Evolutionary conservation across 805 yeast species (phyloP), one percentile per base, ranked within the genome.

Genomic region (Ogataea pilisensis): DNA sequence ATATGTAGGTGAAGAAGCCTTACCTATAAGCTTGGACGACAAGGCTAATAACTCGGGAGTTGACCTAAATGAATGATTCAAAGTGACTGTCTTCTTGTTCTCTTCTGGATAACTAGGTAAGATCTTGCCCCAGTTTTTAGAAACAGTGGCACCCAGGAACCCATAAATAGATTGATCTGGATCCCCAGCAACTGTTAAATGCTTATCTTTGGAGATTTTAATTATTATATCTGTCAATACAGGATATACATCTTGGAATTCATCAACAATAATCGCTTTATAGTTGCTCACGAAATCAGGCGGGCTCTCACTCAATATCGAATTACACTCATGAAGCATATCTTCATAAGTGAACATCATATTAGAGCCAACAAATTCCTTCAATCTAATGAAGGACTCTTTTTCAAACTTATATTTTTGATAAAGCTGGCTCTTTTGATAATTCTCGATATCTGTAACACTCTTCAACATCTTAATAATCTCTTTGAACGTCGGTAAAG

Each of bases 141-240:
- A 38, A 7, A 51, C 49, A 6, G 54, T 64, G 0, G 81, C 67
- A 0, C 87, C 86, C 31, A 82, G 54, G 54, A 85, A 85, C 22
- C 70, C 79, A 55, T 81, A 85, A 22, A 85, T 80, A 38, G 84
- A 72, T 59, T 85, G 91, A 54, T 78, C 70, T 1, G 79, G 75
- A 59, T 85, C 91, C 1, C 90, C 90, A 4, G 88, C 82, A 16
- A 84, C 57, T 2, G 82, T 72, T 27, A 85, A 51, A 55, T 84
- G 89, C 39, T 75, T 70, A 2, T 51, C 49, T 7, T 43, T 43
- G 0, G 69, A 47, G 2, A 76, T 60, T 1, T 66, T 54, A 4
- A 58, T 53, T 4, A 81, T 60, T 2, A 83, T 55, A 16, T 68
- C 66, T 20, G 75, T 51, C 17, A 82, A 60, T 8, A 66, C 67